These are phyloP conservation scores for Acanthamoeba healyi DNA, from an alignment of 208 protist species.

Conservation along the genomic window DNA sequence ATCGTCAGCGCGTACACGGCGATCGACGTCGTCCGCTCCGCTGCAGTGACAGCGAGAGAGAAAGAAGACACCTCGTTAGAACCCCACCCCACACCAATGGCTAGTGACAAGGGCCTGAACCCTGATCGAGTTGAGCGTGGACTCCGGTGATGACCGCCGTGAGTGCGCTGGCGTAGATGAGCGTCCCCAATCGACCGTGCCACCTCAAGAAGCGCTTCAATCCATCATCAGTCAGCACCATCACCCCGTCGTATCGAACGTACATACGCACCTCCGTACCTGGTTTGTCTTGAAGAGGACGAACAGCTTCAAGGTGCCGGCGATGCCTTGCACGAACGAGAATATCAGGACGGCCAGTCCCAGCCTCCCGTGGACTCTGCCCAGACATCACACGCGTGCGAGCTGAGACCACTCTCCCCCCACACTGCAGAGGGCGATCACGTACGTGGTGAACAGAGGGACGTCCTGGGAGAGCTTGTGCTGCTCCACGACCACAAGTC, in stretches of 20 bases:
- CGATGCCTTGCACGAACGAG: constrained; percentile 8
- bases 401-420: not conserved
- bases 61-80: not conserved
- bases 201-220: constrained; percentile 11
- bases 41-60: not conserved
- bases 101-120: not conserved
- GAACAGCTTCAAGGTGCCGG: not conserved
- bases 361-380: not conserved
- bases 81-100: not conserved
- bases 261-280: too few species aligned
- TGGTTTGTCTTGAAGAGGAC: not conserved
- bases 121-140: not conserved
- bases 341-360: not conserved
- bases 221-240: too few species aligned
- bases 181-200: not conserved
- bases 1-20: not conserved
- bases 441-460: not conserved
- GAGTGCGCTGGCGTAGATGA: constrained; percentile 12
- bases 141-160: not conserved
- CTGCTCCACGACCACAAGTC: not conserved
- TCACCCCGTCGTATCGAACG: too few species aligned
- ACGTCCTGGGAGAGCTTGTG: not conserved
- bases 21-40: not conserved
- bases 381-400: not conserved
- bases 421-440: not conserved